Percentiles rank a stretch among this genome's conserved stretches.
Evolutionary conservation across 176 grass and related monocot genomes (phyloP).

Genomic region (Microstegium vimineum): DNA sequence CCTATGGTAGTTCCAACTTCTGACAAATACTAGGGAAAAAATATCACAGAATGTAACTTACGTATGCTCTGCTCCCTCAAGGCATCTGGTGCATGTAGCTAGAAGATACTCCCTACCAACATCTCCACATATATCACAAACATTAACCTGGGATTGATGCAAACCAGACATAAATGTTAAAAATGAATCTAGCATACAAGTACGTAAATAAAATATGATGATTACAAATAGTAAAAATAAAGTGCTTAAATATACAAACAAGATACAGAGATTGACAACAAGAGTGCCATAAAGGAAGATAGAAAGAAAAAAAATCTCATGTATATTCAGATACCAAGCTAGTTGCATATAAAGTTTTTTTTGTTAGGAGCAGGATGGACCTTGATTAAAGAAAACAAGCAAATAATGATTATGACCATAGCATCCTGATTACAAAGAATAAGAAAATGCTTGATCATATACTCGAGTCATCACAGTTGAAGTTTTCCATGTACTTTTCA

Average conservation of each 20-base stretch:
- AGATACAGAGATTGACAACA: not conserved
- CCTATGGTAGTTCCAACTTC: not conserved
- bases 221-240: not conserved
- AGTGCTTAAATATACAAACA: not conserved
- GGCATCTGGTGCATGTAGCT: conserved; percentile 86
- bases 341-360: not conserved
- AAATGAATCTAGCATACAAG: not conserved
- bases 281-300: not conserved
- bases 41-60: conserved; percentile 47
- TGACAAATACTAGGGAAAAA: not conserved
- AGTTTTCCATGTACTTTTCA: not conserved
- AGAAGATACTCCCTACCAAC: conserved; percentile 85
- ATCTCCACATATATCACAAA: conserved; percentile 99
- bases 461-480: not conserved
- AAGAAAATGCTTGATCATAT: not conserved
- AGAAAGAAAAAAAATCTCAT: not conserved
- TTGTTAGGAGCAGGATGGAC: not conserved
- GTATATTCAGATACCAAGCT: not conserved
- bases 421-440: not conserved
- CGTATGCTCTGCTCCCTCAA: conserved; percentile 94
- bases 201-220: not conserved
- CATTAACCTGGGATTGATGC: conserved; percentile 61
- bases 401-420: not conserved
- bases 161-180: conserved; percentile 29
- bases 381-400: not conserved